phyloP scores from a whole-genome alignment of 202 grass and related monocot species.

The Schoenoplectus tabernaemontani region DNA sequence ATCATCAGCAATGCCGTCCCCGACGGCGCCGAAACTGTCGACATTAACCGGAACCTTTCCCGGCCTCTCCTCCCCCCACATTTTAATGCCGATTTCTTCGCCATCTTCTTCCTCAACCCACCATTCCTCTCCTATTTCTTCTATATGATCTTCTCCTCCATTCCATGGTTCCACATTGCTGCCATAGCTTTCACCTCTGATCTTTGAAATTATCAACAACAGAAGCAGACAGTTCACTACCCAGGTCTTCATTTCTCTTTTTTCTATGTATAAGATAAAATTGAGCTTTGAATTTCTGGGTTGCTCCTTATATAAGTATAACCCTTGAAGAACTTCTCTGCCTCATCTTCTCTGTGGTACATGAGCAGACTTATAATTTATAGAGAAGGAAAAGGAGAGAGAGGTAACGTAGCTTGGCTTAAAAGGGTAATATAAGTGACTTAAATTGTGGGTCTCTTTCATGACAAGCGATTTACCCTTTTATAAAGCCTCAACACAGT shows the following conservation, averaged over 20 bases:
- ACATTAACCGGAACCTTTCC: constrained; percentile 64
- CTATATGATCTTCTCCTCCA: neutral
- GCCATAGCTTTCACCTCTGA: neutral
- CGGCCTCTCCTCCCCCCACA: neutral
- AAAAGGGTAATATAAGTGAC: constrained; percentile 33
- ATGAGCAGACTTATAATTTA: constrained; percentile 6
- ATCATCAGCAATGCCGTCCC: constrained; percentile 65
- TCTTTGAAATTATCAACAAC: neutral
- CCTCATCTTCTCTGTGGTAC: neutral
- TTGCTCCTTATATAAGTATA: constrained; percentile 19
- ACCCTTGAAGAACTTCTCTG: neutral
- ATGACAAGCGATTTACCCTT: no score
- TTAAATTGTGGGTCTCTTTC: constrained; percentile 3
- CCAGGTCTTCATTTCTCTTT: neutral
- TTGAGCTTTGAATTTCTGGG: neutral
- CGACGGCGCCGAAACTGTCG: constrained; percentile 60
- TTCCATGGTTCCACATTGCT: neutral
- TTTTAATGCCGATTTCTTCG: neutral
- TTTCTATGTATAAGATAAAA: neutral
- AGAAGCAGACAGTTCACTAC: constrained; percentile 15
- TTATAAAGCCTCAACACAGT: neutral
- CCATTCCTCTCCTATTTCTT: constrained; percentile 27
- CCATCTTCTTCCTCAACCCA: constrained; percentile 10
- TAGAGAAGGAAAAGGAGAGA: neutral
- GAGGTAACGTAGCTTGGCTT: constrained; percentile 28